A percentile compares a stretch with the other conserved stretches of the same genome.
Conservation (phyloP, 257 asterid genomes). For the Ocimum tenuiflorum region DNA sequence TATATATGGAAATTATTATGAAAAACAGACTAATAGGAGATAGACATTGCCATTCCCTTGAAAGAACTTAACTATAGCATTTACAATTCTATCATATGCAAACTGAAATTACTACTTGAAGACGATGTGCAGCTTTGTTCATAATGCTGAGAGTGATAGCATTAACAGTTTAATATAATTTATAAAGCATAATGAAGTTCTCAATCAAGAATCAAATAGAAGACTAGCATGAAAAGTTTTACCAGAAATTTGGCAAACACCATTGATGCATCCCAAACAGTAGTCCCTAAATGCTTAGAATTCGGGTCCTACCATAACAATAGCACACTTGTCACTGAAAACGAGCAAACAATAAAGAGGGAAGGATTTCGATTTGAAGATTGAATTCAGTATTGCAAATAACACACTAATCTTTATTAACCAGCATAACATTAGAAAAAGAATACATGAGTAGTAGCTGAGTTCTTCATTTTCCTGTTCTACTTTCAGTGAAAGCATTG, state of each 20-base stretch:
- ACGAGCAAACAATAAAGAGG: constrained; percentile 7
- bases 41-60: no score
- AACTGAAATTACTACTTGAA: neutral
- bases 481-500: neutral
- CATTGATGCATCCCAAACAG: constrained; percentile 99
- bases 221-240: constrained; percentile 9
- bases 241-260: constrained; percentile 93
- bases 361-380: neutral
- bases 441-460: neutral
- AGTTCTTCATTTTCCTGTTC: no score
- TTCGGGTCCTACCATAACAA: constrained; percentile 73
- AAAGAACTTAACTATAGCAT: no score
- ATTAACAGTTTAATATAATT: neutral
- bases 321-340: constrained; percentile 13
- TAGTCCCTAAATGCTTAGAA: constrained; percentile 93
- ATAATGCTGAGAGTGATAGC: neutral
- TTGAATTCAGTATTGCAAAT: neutral
- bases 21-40: neutral
- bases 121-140: neutral
- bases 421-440: neutral
- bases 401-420: neutral
- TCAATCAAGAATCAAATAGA: neutral
- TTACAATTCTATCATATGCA: no score
- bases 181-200: neutral
- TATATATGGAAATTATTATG: neutral